These are phyloP conservation scores for Candida ascalaphidarum DNA, from an alignment of 805 yeast species.

Conservation along the genomic window DNA sequence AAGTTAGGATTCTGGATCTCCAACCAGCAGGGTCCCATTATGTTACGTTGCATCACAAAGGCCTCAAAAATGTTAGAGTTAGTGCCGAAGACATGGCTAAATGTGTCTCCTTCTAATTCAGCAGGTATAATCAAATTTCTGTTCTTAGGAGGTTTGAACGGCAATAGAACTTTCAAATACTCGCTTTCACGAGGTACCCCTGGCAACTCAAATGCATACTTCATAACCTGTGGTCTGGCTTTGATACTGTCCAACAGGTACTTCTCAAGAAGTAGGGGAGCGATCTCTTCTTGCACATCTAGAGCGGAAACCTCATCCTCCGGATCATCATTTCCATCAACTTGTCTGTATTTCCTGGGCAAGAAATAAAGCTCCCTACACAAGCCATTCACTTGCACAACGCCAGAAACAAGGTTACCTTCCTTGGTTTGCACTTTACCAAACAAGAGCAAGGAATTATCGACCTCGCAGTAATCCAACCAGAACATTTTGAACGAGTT, in stretches of 20 bases:
- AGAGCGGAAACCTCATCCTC: conserved; percentile 36
- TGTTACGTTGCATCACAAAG: conserved; percentile 69
- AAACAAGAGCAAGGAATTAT: conserved; percentile 58
- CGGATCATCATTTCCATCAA: conserved; percentile 31
- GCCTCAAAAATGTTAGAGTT: conserved; percentile 70
- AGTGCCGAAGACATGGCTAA: conserved; percentile 73
- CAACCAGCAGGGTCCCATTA: conserved; percentile 99
- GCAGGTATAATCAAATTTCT: conserved; percentile 44
- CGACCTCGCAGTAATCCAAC: conserved; percentile 82
- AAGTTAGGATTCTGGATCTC: conserved; percentile 62
- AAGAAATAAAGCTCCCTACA: conserved; percentile 67
- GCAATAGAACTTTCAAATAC: conserved; percentile 70
- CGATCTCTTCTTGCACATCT: conserved; percentile 74
- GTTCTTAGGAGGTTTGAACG: conserved; percentile 58
- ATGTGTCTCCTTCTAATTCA: conserved; percentile 67
- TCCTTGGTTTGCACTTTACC: conserved; percentile 68
- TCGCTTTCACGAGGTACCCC: conserved; percentile 74
- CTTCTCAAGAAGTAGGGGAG: conserved; percentile 53
- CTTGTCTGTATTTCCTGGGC: conserved; percentile 47
- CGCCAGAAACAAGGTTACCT: conserved; percentile 57
- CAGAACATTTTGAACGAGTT: conserved; percentile 70
- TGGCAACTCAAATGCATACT: conserved; percentile 83
- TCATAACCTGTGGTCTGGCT: conserved; percentile 63
- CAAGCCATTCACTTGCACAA: conserved; percentile 67
- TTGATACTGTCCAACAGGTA: conserved; percentile 55